A percentile compares a stretch with the other conserved stretches of the same genome.
Evolutionary conservation across 345 rosid species (phyloP).

Genomic region (Bruguiera parviflora): DNA sequence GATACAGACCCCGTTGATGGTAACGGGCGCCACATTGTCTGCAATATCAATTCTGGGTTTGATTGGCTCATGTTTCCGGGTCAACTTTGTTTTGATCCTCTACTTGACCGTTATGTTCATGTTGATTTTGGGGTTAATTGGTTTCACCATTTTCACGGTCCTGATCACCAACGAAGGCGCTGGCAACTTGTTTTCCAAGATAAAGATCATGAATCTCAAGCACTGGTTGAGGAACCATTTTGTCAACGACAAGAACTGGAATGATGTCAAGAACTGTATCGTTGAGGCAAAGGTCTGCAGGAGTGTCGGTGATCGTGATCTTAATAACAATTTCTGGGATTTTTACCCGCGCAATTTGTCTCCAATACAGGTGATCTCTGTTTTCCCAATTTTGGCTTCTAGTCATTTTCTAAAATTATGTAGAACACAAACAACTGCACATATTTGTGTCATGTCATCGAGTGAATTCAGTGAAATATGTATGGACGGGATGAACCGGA

Average conservation of each 20-base stretch:
- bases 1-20: constrained; percentile 6
- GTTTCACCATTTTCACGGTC: background rate
- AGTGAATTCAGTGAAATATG: too few relatives aligned
- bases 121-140: background rate
- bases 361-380: constrained; percentile 8
- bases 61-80: background rate
- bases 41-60: constrained; percentile 13
- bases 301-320: background rate
- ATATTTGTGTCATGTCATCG: too few relatives aligned
- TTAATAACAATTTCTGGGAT: background rate
- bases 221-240: constrained; percentile 10
- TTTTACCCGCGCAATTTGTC: background rate
- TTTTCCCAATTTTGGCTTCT: too few relatives aligned
- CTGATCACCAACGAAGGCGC: background rate
- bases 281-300: constrained; percentile 5
- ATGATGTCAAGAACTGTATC: constrained; percentile 9
- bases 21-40: background rate
- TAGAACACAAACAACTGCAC: too few relatives aligned
- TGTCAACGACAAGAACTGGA: constrained; percentile 9
- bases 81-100: background rate
- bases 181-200: background rate
- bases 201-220: constrained; percentile 1
- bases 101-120: constrained; percentile 5
- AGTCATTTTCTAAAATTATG: too few relatives aligned
- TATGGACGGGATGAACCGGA: too few relatives aligned